phyloP scores from a whole-genome alignment of 2,329 filamentous ascomycete genomes.

The Gnomoniopsis smithogilvyi region DNA sequence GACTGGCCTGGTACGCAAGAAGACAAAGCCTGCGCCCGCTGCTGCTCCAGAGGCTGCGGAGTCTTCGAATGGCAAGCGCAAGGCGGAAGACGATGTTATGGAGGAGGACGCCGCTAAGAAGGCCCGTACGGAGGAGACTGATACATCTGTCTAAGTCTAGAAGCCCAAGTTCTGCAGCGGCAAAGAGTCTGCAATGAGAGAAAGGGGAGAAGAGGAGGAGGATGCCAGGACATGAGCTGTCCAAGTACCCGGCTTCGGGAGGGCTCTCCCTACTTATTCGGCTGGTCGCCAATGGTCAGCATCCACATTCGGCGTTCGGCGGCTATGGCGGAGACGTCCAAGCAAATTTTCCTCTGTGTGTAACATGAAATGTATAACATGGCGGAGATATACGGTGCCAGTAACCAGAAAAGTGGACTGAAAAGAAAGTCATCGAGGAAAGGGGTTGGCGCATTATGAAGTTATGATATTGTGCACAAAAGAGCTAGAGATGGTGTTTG shows the following conservation, averaged over 20 bases:
- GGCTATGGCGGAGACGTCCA: background rate
- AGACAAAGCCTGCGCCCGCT: conserved; percentile 35
- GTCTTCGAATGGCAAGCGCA: conserved; percentile 39
- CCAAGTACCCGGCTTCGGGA: background rate
- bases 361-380: background rate
- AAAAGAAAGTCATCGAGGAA: background rate
- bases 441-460: background rate
- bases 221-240: no score
- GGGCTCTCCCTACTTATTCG: background rate
- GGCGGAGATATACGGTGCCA: background rate
- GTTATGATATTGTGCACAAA: background rate
- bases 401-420: background rate
- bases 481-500: background rate
- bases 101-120: conserved; percentile 32
- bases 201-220: no score
- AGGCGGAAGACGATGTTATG: conserved; percentile 33
- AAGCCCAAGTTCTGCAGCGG: no score
- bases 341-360: background rate
- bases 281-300: background rate
- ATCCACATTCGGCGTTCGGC: background rate
- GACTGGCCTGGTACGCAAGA: conserved; percentile 70
- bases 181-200: background rate
- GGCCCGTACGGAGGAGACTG: conserved; percentile 29
- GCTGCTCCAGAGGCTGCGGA: background rate
- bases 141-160: no score